Base-by-base conservation (phyloP, 495 filamentous ascomycete species). In the Talaromyces nanjingensis region DNA sequence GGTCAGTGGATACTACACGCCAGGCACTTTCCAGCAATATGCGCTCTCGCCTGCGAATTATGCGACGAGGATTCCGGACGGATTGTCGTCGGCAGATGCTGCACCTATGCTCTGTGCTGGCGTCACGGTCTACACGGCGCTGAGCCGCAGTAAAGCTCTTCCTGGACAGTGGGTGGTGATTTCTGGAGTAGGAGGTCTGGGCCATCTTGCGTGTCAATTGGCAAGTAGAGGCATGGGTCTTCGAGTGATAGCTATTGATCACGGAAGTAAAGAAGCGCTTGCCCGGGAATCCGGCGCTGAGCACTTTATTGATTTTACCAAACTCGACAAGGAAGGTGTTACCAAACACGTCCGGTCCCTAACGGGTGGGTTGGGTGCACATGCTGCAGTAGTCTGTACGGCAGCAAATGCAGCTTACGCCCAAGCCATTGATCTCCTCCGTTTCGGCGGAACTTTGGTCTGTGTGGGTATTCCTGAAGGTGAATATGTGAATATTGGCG, bases 21-120 rank as follows among this genome's bases (percentile, higher is more conserved):
- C 87, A 0, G 87, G 88, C 34, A 91, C 87, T 25, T 91, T 91
- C 73, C 87, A 89, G 71, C 85, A 90, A 71, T 91, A 83, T 63
- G 80, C 79, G 0, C 75, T 87, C 27, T 86, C 82, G 81, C 76
- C 76, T 20, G 84, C 81, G 20, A 68, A 77, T 3, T 86, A 78
- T 63, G 68, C 86, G 31, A 85, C 78, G 75, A 69, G 68, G n/a
- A 80, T 88, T 61, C 85, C 86, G 0, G 77, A 84, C 1, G 68
- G 60, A 0, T 66, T 89, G 2, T 67, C 56, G 22, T 77, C 73
- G 58, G 83, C 77, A 39, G 70, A 78, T 54, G 79, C 84, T 0
- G 82, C 75, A 9, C 83, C 83, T 0, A 62, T 86, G 49, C 81
- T 83, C 77, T 86, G 84, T 66, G 84, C 78, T n/a, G 83, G 85